A percentile compares a stretch with the other conserved stretches of the same genome.
phyloP scores from a whole-genome alignment of 768 basidiomycete genomes.

The Hydnum rufescens region DNA sequence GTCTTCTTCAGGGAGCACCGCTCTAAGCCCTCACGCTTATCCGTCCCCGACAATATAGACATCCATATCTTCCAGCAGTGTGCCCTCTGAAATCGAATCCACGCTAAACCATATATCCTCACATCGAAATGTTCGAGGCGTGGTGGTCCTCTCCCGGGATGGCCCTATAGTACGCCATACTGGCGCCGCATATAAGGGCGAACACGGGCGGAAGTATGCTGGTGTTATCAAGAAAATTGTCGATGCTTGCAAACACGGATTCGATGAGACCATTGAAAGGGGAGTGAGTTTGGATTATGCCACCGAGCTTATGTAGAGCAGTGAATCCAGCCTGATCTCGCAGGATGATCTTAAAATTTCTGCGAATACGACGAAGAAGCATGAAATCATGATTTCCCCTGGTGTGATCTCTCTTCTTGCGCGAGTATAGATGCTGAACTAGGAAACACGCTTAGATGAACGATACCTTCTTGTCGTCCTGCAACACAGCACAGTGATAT shows the following conservation, averaged over 20 bases:
- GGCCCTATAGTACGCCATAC: constrained; percentile 56
- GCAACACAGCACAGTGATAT: constrained; percentile 34
- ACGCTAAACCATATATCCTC: constrained; percentile 57
- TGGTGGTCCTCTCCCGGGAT: constrained; percentile 53
- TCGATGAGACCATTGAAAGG: constrained; percentile 38
- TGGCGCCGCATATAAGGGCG: constrained; percentile 71
- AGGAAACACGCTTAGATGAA: constrained; percentile 33
- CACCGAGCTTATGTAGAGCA: too few species aligned
- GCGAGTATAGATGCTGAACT: too few species aligned
- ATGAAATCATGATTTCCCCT: constrained; percentile 89
- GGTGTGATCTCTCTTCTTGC: constrained; percentile 31
- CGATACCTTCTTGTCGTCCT: constrained; percentile 64
- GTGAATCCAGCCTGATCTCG: too few species aligned
- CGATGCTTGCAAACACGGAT: constrained; percentile 51
- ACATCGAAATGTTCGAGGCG: constrained; percentile 72
- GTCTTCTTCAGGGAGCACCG: too few species aligned
- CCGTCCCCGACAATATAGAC: too few species aligned
- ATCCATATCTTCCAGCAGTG: background rate
- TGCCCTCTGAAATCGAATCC: constrained; percentile 61
- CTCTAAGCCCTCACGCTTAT: too few species aligned
- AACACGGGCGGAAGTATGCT: constrained; percentile 60
- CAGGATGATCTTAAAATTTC: constrained; percentile 79
- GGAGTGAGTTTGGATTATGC: constrained; percentile 22
- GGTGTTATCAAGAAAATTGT: constrained; percentile 54
- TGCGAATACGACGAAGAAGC: constrained; percentile 75